Percentiles rank a stretch among this genome's conserved stretches.
phyloP scores from a whole-genome alignment of 202 grass and related monocot genomes.

The Tripidium arundinaceum region DNA sequence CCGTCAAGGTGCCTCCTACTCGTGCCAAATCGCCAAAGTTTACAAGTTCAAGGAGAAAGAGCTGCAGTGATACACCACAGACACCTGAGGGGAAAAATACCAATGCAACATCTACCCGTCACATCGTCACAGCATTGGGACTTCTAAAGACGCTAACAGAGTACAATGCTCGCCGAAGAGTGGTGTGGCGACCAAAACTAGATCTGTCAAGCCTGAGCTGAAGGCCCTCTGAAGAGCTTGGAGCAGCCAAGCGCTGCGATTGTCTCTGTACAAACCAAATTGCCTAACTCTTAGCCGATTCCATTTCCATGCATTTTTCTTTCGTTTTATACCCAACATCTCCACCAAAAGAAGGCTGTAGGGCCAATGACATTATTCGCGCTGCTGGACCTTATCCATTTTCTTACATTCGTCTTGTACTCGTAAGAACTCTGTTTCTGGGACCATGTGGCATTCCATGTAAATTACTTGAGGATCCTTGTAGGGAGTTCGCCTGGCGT shows the following conservation, averaged over 20 bases:
- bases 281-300: constrained; percentile 44
- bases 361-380: constrained; percentile 14
- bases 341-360: constrained; percentile 27
- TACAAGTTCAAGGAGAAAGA: constrained; percentile 84
- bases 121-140: constrained; percentile 71
- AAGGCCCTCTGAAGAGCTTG: constrained; percentile 15
- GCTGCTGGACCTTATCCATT: constrained; percentile 19
- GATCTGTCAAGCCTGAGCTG: constrained; percentile 55
- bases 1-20: constrained; percentile 86
- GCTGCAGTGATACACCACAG: constrained; percentile 43
- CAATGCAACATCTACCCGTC: constrained; percentile 20
- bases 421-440: constrained; percentile 27
- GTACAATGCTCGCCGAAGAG: constrained; percentile 43
- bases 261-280: constrained; percentile 54
- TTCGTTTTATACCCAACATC: constrained; percentile 33
- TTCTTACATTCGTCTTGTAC: neutral
- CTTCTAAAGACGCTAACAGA: constrained; percentile 46
- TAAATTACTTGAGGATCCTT: constrained; percentile 24
- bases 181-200: constrained; percentile 35
- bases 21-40: constrained; percentile 94
- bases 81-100: constrained; percentile 21
- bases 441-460: constrained; percentile 6
- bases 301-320: constrained; percentile 38
- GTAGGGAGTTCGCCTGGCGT: neutral
- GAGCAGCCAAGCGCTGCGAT: neutral